Conservation (phyloP, 2,329 filamentous ascomycete genomes). For the Cladosporium velox region DNA sequence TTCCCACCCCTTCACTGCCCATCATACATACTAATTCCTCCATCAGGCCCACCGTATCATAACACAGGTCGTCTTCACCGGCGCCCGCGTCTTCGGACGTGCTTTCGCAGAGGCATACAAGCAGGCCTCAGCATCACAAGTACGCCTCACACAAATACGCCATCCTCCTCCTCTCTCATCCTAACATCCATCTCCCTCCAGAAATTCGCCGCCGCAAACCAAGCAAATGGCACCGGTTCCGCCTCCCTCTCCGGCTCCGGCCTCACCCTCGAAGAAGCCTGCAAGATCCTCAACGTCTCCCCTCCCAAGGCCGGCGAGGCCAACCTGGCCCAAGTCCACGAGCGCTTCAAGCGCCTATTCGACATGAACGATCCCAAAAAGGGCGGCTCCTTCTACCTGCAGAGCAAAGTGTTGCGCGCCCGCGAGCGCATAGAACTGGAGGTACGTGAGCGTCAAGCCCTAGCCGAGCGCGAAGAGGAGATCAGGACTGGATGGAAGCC, state of each 20-base stretch:
- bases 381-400: constrained; percentile 95
- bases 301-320: constrained; percentile 76
- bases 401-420: constrained; percentile 92
- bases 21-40: neutral
- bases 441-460: constrained; percentile 69
- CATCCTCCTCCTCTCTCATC: neutral
- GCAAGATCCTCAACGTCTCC: constrained; percentile 94
- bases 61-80: constrained; percentile 87
- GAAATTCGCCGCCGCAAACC: constrained; percentile 38
- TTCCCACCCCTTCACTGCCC: neutral
- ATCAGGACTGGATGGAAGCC: constrained; percentile 86
- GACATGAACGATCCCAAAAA: constrained; percentile 94
- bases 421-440: constrained; percentile 91
- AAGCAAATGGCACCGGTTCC: constrained; percentile 38
- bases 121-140: constrained; percentile 78
- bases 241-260: constrained; percentile 65
- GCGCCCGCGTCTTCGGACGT: constrained; percentile 86
- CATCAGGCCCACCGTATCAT: constrained; percentile 92
- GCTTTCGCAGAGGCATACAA: constrained; percentile 94
- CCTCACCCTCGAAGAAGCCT: constrained; percentile 93
- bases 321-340: constrained; percentile 76
- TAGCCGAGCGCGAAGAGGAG: constrained; percentile 74
- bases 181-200: constrained; percentile 22
- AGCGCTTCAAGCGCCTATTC: constrained; percentile 91
- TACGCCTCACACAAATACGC: constrained; percentile 12